Conservation (phyloP, 495 filamentous ascomycete genomes). For the Xylaria acuta region DNA sequence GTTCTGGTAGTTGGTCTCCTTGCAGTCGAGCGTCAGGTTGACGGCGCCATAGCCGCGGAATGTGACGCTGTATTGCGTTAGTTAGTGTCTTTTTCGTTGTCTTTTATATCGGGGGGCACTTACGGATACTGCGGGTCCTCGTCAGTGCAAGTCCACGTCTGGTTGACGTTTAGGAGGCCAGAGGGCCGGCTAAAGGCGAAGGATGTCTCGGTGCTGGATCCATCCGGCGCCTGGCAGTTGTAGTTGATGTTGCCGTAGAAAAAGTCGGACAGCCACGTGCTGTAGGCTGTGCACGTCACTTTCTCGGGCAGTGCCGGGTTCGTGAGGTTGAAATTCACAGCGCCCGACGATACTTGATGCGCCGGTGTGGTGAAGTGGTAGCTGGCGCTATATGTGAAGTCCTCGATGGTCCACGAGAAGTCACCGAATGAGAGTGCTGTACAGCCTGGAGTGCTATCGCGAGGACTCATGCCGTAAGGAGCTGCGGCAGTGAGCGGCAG, state of each 20-base stretch:
- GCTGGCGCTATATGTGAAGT: conserved; percentile 48
- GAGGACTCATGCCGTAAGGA: conserved; percentile 23
- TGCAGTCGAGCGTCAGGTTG: conserved; percentile 45
- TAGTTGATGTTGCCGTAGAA: conserved; percentile 52
- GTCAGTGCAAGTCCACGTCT: conserved; percentile 51
- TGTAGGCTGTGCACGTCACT: conserved; percentile 45
- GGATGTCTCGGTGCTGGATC: conserved; percentile 31
- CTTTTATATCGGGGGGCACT: conserved; percentile 28
- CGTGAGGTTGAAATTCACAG: conserved; percentile 50
- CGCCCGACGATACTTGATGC: conserved; percentile 52
- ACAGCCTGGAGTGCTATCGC: conserved; percentile 37
- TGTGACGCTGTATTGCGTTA: conserved; percentile 33
- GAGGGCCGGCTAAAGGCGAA: conserved; percentile 46
- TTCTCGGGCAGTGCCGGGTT: conserved; percentile 46
- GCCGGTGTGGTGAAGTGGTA: conserved; percentile 52
- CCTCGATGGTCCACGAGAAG: conserved; percentile 44
- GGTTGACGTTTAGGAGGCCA: conserved; percentile 45
- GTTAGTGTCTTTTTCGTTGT: not conserved
- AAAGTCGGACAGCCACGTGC: conserved; percentile 49
- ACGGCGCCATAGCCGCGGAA: conserved; percentile 45
- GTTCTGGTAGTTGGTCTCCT: conserved; percentile 44
- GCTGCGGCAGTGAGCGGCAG: conserved; percentile 34
- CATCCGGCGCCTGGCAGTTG: conserved; percentile 41
- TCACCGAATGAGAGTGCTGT: conserved; percentile 39
- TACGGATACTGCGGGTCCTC: conserved; percentile 47